Percentiles rank a stretch among this genome's conserved stretches.
Evolutionary conservation across 441 rosid species (phyloP).

Genomic region (Pelargonium myrrhifolium): DNA sequence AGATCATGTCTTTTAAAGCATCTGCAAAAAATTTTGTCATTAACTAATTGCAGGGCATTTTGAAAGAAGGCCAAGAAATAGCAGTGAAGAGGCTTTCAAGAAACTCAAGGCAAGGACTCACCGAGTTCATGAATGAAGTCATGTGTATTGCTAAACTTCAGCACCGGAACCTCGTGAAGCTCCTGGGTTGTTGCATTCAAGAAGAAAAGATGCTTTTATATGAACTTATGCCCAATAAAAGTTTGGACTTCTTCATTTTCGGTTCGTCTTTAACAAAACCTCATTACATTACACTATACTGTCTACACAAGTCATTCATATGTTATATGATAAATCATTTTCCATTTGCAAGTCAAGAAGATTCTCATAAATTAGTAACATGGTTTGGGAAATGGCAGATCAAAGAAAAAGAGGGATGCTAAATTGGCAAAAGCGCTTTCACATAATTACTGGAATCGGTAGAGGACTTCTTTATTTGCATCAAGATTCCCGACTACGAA

Average conservation of each 20-base stretch:
- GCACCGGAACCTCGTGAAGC: slow-evolving; percentile 32
- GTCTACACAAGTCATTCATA: no score
- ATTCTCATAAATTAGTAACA: not conserved
- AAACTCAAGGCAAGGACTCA: slow-evolving; percentile 27
- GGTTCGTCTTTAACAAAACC: slow-evolving; percentile 18
- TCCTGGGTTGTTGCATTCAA: slow-evolving; percentile 27
- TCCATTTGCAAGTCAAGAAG: no score
- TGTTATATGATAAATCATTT: no score
- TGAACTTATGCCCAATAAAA: slow-evolving; percentile 30
- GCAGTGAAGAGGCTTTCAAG: slow-evolving; percentile 32
- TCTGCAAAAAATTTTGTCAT: not conserved
- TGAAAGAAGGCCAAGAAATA: slow-evolving; percentile 20
- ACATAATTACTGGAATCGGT: slow-evolving; percentile 32
- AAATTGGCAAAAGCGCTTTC: slow-evolving; percentile 26
- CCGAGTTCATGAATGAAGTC: slow-evolving; percentile 33
- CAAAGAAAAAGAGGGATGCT: slow-evolving; percentile 2
- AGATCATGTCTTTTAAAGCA: not conserved
- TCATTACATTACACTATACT: not conserved
- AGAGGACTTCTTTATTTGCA: slow-evolving; percentile 35
- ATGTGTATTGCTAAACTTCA: slow-evolving; percentile 30
- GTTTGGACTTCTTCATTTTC: slow-evolving; percentile 35
- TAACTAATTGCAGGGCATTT: not conserved
- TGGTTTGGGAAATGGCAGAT: slow-evolving; percentile 19
- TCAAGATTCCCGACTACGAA: slow-evolving; percentile 32
- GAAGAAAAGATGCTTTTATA: slow-evolving; percentile 28